phyloP scores from a whole-genome alignment of 257 asterid genomes.

The Solanum sitiens region DNA sequence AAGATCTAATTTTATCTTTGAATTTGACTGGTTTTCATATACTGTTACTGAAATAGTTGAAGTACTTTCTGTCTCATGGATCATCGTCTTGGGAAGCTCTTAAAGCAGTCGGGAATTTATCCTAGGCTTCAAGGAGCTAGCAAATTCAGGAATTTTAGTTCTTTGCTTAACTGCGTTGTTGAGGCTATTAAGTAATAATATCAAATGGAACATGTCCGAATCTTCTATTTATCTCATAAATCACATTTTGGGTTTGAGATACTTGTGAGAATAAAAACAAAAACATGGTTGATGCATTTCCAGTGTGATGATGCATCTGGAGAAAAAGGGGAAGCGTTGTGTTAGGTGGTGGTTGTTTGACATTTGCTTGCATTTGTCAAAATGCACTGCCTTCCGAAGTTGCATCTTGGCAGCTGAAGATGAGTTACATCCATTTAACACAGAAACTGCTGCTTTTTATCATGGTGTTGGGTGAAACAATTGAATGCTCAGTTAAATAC shows the following conservation, averaged over 20 bases:
- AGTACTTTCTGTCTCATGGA: neutral
- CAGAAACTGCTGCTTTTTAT: neutral
- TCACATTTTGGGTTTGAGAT: neutral
- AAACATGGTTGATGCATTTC: neutral
- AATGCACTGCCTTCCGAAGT: neutral
- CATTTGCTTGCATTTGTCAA: neutral
- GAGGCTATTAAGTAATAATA: neutral
- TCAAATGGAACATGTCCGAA: neutral
- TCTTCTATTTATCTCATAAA: neutral
- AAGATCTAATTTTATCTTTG: neutral
- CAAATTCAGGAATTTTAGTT: neutral
- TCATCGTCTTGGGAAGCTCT: neutral
- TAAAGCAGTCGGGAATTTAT: neutral
- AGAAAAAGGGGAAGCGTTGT: neutral
- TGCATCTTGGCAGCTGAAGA: neutral
- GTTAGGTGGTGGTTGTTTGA: neutral
- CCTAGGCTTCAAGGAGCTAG: neutral
- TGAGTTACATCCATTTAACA: neutral
- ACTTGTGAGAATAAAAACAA: neutral
- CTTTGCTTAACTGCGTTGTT: neutral
- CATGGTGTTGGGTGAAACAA: neutral
- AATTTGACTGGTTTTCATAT: neutral
- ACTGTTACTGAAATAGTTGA: neutral
- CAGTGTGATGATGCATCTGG: neutral
- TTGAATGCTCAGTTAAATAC: neutral